Evolutionary conservation across 768 basidiomycete genomes (phyloP), one percentile per base, ranked within the genome.

Genomic region (Leucogyrophana mollusca): DNA sequence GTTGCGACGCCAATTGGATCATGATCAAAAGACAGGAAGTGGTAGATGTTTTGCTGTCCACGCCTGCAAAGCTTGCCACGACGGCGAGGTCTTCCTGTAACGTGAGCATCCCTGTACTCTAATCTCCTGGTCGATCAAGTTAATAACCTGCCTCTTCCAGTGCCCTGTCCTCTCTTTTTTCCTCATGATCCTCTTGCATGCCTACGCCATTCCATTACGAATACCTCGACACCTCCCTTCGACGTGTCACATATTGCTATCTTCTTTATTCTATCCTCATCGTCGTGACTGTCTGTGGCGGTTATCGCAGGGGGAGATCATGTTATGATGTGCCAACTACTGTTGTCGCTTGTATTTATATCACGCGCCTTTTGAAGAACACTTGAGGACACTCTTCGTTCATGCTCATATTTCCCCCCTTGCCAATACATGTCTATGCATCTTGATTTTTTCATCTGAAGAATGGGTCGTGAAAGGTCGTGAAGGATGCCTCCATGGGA

Each of bases 1-100:
- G 65, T 65, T 90, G 55, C 74, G 72, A 60, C 56, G 62, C 24
- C 78, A 82, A 52, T 65, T 90, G 59, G 70, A 76, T 55, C 58
- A 65, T 25, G 71, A 74, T 47, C 50, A 40, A 47, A 47, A 50
- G 17, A 42, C 41, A 10, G 61, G 53, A 36, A 53, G 35, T 13
- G 38, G 27, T 10, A 48, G 51, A 3, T 64, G 59, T 52, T 56
- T 34, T 20, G 53, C 42, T 55, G 57, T 65, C 21, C 49, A 48
- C 51, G 58, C 63, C 25, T 65, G 64, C 52, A 61, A 59, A 30
- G 55, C 64, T 38, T 67, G 64, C 54, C 41, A 52, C 14, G 51
- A 44, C 4, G 36, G 43, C 9, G 39, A 55, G 25, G 54, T 65
- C 30, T 61, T 52, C 53, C 46, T 65, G 59, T 65, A 53, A 65